A percentile compares a stretch with the other conserved stretches of the same genome.
These are phyloP conservation scores for Ceratocystiopsis sp. DNA, from an alignment of 2,329 filamentous ascomycete genomes.

Conservation along the genomic window DNA sequence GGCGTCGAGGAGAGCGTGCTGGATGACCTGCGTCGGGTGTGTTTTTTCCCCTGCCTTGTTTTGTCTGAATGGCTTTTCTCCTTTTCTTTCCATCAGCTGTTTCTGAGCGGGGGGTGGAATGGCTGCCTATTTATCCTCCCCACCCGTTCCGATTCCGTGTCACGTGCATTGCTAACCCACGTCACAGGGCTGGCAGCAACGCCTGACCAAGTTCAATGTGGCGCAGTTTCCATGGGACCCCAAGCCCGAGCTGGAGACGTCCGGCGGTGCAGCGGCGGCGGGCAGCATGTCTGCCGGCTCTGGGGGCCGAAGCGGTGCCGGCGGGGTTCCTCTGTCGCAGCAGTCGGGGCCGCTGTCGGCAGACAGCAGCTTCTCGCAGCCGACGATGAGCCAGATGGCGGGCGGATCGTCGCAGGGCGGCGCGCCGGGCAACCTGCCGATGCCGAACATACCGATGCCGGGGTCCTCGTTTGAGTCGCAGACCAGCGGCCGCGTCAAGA, in stretches of 20 bases:
- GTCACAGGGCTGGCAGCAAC: conserved; percentile 77
- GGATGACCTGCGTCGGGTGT: conserved; percentile 63
- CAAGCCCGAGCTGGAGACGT: conserved; percentile 41
- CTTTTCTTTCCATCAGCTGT: not conserved
- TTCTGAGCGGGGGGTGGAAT: not conserved
- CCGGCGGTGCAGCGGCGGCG: conserved; percentile 13
- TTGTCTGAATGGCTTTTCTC: not conserved
- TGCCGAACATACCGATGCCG: conserved; percentile 15
- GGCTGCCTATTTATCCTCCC: not conserved
- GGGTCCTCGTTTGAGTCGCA: conserved; percentile 1
- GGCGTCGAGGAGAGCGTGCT: conserved; percentile 79
- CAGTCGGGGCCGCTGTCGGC: not conserved
- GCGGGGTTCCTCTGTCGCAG: conserved; percentile 2
- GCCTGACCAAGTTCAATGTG: conserved; percentile 68
- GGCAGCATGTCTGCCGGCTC: too few species aligned
- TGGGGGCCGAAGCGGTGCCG: conserved; percentile 8
- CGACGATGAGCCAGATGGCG: conserved; percentile 19
- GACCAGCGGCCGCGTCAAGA: not conserved
- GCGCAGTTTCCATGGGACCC: conserved; percentile 94
- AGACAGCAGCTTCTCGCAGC: conserved; percentile 17
- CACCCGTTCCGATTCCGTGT: not conserved
- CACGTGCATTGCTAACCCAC: conserved; percentile 1
- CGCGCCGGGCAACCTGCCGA: conserved; percentile 5
- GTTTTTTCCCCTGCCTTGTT: not conserved
- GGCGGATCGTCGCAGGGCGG: conserved; percentile 1